Evolutionary conservation across 805 yeast genomes (phyloP).

Genomic region (Wickerhamomyces sydowiorum): DNA sequence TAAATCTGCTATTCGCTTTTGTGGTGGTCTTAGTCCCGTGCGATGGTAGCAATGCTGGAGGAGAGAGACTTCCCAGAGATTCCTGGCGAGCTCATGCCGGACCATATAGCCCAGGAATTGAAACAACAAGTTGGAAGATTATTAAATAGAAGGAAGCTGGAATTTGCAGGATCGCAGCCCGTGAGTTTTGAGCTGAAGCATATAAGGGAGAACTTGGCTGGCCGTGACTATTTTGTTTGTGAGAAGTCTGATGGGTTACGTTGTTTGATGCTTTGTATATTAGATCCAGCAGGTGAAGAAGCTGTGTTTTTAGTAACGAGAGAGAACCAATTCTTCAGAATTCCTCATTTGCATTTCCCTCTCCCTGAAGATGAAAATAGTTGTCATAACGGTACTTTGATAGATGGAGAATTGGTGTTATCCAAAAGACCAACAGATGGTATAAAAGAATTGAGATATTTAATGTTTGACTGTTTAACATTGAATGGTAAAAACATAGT

Average conservation of each 20-base stretch:
- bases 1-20: too few relatives aligned
- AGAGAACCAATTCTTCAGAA: conserved; percentile 77
- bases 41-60: conserved; percentile 14
- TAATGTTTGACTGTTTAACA: conserved; percentile 89
- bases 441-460: conserved; percentile 64
- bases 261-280: conserved; percentile 62
- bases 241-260: conserved; percentile 94
- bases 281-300: conserved; percentile 73
- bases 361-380: conserved; percentile 40
- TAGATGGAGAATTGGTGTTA: conserved; percentile 91
- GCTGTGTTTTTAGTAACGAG: conserved; percentile 87
- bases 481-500: conserved; percentile 70
- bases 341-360: conserved; percentile 86
- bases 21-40: background rate
- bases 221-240: conserved; percentile 86
- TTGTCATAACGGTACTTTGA: conserved; percentile 79
- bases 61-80: conserved; percentile 65
- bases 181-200: conserved; percentile 80
- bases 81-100: conserved; percentile 80
- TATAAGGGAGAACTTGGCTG: conserved; percentile 50
- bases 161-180: conserved; percentile 94
- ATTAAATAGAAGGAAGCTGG: conserved; percentile 45
- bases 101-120: conserved; percentile 61
- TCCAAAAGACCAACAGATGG: conserved; percentile 51
- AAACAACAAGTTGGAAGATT: conserved; percentile 62